Percentiles rank a stretch among this genome's conserved stretches.
phyloP scores from a whole-genome alignment of 306 rosid species.

The Mimosa bimucronata region DNA sequence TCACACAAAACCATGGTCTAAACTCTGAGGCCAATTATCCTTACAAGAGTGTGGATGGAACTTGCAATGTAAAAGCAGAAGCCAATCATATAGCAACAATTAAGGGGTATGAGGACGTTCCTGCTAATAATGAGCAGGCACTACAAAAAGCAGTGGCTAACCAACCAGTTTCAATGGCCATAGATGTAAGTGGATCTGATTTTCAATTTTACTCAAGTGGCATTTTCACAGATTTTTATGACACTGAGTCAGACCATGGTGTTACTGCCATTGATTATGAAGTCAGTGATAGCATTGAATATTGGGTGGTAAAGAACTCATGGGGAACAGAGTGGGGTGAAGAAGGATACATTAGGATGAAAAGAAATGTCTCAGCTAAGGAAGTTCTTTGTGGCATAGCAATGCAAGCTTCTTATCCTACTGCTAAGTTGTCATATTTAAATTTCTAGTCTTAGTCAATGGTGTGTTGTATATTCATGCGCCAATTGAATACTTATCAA shows the following conservation, averaged over 20 bases:
- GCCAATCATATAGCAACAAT: conserved; percentile 32
- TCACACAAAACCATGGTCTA: conserved; percentile 40
- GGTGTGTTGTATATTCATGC: background rate
- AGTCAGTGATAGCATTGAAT: conserved; percentile 21
- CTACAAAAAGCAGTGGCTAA: conserved; percentile 48
- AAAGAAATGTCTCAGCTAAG: conserved; percentile 37
- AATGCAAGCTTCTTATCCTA: conserved; percentile 58
- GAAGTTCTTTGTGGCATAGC: conserved; percentile 69
- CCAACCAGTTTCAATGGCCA: conserved; percentile 55
- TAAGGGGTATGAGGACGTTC: conserved; percentile 47
- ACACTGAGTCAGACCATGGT: conserved; percentile 49
- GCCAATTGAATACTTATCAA: background rate
- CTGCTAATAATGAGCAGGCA: conserved; percentile 41
- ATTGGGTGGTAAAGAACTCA: conserved; percentile 57
- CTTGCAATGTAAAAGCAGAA: conserved; percentile 24
- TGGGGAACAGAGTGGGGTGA: conserved; percentile 61
- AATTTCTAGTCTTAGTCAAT: too few relatives aligned
- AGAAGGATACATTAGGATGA: conserved; percentile 52
- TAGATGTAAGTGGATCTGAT: conserved; percentile 48
- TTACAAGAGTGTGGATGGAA: conserved; percentile 39
- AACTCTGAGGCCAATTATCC: conserved; percentile 43
- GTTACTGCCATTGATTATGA: conserved; percentile 57
- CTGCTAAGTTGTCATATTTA: conserved; percentile 17
- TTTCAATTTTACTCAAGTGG: conserved; percentile 50
- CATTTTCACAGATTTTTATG: conserved; percentile 49